Conservation (phyloP, 805 yeast species). For the Monosporozyma aquatica region DNA sequence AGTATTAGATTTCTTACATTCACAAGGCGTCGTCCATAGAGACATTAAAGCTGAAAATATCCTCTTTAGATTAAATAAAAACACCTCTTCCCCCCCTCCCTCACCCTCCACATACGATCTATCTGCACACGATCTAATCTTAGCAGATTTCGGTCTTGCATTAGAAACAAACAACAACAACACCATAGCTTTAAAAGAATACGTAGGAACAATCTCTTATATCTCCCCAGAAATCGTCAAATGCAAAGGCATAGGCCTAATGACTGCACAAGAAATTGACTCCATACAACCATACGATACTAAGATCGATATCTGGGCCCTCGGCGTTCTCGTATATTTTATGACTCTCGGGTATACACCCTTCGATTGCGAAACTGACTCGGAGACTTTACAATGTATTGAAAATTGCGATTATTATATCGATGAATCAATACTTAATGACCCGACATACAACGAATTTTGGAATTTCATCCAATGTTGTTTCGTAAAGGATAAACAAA, state of each 20-base stretch:
- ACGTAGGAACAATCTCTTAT: slow-evolving; percentile 62
- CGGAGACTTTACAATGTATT: slow-evolving; percentile 61
- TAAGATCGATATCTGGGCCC: slow-evolving; percentile 67
- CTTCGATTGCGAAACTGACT: slow-evolving; percentile 63
- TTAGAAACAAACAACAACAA: slow-evolving; percentile 35
- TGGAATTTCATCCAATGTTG: slow-evolving; percentile 51
- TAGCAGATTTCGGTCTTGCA: slow-evolving; percentile 52
- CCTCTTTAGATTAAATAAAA: slow-evolving; percentile 34
- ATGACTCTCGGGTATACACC: slow-evolving; percentile 70
- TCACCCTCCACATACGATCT: too few species aligned
- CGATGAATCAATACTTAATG: slow-evolving; percentile 53
- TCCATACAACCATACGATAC: slow-evolving; percentile 37
- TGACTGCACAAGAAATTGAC: slow-evolving; percentile 12
- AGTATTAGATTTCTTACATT: slow-evolving; percentile 51
- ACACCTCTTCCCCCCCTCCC: too few species aligned
- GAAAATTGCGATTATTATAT: slow-evolving; percentile 45
- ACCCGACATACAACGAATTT: slow-evolving; percentile 38
- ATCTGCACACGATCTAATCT: slow-evolving; percentile 27
- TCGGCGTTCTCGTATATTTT: slow-evolving; percentile 64
- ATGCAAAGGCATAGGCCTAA: slow-evolving; percentile 27
- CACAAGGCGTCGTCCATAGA: slow-evolving; percentile 54
- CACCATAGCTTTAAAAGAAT: slow-evolving; percentile 35
- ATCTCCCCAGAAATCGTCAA: slow-evolving; percentile 64
- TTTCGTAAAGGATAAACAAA: slow-evolving; percentile 36
- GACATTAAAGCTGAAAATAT: slow-evolving; percentile 69